A percentile compares a stretch with the other conserved stretches of the same genome.
Evolutionary conservation across 139 green algal genomes (phyloP).

Genomic region (Chlamydomonas sphaeroides): DNA sequence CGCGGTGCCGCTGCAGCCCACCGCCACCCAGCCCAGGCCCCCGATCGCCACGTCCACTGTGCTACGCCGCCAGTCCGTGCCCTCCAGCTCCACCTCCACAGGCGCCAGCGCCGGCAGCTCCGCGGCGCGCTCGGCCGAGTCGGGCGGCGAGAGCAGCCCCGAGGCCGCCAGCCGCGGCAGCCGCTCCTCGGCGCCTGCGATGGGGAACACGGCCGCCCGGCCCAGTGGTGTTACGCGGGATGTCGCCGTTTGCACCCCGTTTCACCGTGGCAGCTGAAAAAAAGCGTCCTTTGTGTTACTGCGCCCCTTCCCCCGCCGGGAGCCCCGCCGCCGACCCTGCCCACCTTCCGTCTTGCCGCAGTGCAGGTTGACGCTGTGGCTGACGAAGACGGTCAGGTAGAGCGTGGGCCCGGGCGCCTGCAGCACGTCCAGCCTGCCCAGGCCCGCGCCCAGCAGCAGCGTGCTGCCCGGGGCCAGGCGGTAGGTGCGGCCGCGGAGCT

Average conservation of each 20-base stretch:
- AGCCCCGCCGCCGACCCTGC: background rate
- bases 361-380: constrained; percentile 66
- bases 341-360: constrained; percentile 82
- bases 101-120: constrained; percentile 55
- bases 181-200: constrained; percentile 64
- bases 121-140: constrained; percentile 46
- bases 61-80: constrained; percentile 47
- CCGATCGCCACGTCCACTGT: constrained; percentile 73
- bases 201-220: no score
- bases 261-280: no score
- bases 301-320: no score
- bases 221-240: no score
- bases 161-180: constrained; percentile 72
- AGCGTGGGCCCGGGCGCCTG: constrained; percentile 73
- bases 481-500: constrained; percentile 90
- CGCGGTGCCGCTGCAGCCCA: constrained; percentile 79
- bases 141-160: constrained; percentile 72
- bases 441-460: constrained; percentile 81
- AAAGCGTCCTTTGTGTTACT: no score
- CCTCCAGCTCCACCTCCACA: constrained; percentile 63
- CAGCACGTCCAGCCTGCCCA: constrained; percentile 94
- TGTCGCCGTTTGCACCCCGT: no score
- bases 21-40: constrained; percentile 91
- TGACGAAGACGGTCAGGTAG: constrained; percentile 89
- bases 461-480: constrained; percentile 74